Conservation (phyloP, 2,329 filamentous ascomycete species). For the Xylariaceae sp. region DNA sequence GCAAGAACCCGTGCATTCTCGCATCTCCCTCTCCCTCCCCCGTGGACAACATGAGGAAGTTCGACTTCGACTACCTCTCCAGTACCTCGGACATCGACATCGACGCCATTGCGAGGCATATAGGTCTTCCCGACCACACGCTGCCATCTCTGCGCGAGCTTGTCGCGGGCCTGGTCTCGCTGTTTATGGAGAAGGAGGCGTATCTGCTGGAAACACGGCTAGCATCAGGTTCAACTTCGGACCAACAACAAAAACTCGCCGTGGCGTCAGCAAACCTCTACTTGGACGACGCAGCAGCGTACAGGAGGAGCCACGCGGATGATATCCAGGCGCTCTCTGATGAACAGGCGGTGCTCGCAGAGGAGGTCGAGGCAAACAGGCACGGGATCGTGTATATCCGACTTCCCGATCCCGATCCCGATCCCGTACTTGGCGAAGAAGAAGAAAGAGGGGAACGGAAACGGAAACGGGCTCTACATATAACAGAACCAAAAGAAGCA, state of each 20-base stretch:
- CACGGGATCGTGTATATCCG: slow-evolving; percentile 77
- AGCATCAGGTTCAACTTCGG: slow-evolving; percentile 33
- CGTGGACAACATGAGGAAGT: slow-evolving; percentile 43
- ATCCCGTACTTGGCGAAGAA: too few species aligned
- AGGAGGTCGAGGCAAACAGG: slow-evolving; percentile 58
- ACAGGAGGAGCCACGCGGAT: slow-evolving; percentile 54
- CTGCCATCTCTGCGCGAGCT: slow-evolving; percentile 39
- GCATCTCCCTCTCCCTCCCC: slow-evolving; percentile 46
- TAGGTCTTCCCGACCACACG: slow-evolving; percentile 44
- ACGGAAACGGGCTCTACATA: too few species aligned
- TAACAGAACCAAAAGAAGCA: too few species aligned
- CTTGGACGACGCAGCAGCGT: slow-evolving; percentile 66
- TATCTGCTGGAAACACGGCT: slow-evolving; percentile 52
- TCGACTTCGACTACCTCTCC: slow-evolving; percentile 56
- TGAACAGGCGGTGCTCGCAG: slow-evolving; percentile 44
- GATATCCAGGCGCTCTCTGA: slow-evolving; percentile 55
- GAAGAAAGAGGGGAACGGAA: too few species aligned
- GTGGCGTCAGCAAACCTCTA: slow-evolving; percentile 52
- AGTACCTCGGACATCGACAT: slow-evolving; percentile 34
- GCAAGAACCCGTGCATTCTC: slow-evolving; percentile 58
- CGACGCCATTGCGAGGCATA: slow-evolving; percentile 39
- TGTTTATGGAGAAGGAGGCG: slow-evolving; percentile 62
- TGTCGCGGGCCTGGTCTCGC: slow-evolving; percentile 47
- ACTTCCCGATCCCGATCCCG: slow-evolving; percentile 37
- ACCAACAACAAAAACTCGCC: slow-evolving; percentile 32